Conservation (phyloP, 2,329 filamentous ascomycete genomes). For the Leptographium radiaticola region DNA sequence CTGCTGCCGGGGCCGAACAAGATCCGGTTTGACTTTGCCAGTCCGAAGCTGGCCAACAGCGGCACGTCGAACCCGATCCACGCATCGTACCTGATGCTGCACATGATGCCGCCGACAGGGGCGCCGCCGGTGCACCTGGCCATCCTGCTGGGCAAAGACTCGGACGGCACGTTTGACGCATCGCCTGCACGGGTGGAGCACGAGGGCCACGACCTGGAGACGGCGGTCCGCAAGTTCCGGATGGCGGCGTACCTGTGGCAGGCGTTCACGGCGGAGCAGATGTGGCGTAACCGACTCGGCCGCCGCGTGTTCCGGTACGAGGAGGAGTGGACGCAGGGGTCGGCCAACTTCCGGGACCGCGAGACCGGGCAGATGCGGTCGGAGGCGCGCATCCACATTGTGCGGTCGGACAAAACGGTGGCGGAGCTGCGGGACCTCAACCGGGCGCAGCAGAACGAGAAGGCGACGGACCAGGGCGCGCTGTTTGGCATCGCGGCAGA, state of each 20-base stretch:
- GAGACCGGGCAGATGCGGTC: conserved; percentile 65
- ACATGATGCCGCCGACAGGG: conserved; percentile 70
- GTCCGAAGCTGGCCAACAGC: conserved; percentile 63
- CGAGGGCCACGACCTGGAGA: conserved; percentile 72
- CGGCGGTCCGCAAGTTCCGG: conserved; percentile 76
- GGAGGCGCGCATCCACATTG: conserved; percentile 79
- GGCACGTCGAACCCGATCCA: conserved; percentile 57
- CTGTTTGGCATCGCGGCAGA: conserved; percentile 67
- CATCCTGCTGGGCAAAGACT: conserved; percentile 79
- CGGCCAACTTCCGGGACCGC: conserved; percentile 62
- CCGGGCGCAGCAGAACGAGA: conserved; percentile 61
- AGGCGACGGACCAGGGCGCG: conserved; percentile 56
- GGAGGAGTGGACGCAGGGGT: conserved; percentile 85
- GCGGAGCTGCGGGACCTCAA: conserved; percentile 70
- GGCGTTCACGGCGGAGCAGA: conserved; percentile 91
- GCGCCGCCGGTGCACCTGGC: conserved; percentile 80
- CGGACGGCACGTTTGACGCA: conserved; percentile 72
- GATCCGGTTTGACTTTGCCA: conserved; percentile 76
- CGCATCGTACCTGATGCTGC: conserved; percentile 66
- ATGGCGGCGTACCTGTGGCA: conserved; percentile 97
- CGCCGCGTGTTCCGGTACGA: conserved; percentile 81
- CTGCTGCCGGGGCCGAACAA: conserved; percentile 85
- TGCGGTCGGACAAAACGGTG: conserved; percentile 72
- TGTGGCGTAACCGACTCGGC: conserved; percentile 79
- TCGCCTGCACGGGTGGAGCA: conserved; percentile 59